Percentiles rank a stretch among this genome's conserved stretches.
phyloP scores from a whole-genome alignment of 2,329 filamentous ascomycete species.

The Podosphaera aphanis region DNA sequence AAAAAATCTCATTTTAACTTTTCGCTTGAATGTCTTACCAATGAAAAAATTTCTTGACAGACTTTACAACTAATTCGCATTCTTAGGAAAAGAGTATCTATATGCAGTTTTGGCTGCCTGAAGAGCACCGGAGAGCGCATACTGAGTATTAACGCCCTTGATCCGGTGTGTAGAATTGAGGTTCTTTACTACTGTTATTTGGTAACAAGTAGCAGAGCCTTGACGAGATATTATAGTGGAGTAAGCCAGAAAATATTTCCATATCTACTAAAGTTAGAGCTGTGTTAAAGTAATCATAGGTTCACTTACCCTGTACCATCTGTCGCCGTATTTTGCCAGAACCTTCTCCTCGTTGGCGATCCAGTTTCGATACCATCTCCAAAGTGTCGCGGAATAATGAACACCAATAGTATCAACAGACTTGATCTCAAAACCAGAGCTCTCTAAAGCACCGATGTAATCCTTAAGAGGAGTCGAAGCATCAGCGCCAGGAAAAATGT shows the following conservation, averaged over 20 bases:
- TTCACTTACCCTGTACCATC: constrained; percentile 72
- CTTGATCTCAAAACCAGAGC: constrained; percentile 78
- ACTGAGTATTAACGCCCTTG: constrained; percentile 46
- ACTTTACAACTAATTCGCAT: no score
- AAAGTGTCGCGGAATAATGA: constrained; percentile 88
- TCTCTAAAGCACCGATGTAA: constrained; percentile 66
- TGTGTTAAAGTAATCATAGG: not conserved
- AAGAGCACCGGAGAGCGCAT: constrained; percentile 38
- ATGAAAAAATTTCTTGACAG: no score
- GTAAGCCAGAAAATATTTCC: constrained; percentile 62
- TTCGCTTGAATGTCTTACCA: no score
- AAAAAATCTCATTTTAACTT: no score
- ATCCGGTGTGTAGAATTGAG: constrained; percentile 60
- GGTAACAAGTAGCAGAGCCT: constrained; percentile 53
- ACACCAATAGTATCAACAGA: constrained; percentile 78
- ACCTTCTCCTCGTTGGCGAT: constrained; percentile 82
- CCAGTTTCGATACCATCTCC: constrained; percentile 99
- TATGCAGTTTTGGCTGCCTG: constrained; percentile 13
- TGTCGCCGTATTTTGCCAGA: constrained; percentile 76
- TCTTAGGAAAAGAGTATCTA: constrained; percentile 9
- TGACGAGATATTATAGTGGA: constrained; percentile 56
- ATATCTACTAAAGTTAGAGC: constrained; percentile 30
- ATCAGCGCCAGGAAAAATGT: constrained; percentile 91
- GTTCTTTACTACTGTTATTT: constrained; percentile 61
- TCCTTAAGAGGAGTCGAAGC: constrained; percentile 81